Evolutionary conservation across 192 early-diverging fungal genomes (phyloP).

Genomic region (Spinellus fusiger): DNA sequence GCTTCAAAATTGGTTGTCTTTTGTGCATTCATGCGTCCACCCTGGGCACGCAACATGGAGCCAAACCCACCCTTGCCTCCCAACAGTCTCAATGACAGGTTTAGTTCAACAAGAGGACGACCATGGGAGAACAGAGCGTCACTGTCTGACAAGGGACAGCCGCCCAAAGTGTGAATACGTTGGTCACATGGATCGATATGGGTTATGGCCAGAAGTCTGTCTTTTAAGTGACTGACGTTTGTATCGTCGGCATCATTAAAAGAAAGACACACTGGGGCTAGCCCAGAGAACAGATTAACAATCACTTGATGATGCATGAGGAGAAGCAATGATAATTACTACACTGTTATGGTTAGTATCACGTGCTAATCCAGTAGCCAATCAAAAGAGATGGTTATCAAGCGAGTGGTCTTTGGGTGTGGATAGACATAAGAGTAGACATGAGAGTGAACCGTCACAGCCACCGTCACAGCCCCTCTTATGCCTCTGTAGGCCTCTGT

Average conservation of each 20-base stretch:
- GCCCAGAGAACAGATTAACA: not conserved
- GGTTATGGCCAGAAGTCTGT: constrained; percentile 23
- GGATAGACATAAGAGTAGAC: no score
- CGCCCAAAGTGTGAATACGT: constrained; percentile 36
- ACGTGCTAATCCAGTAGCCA: no score
- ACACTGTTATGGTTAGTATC: no score
- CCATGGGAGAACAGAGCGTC: constrained; percentile 25
- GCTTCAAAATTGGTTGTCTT: constrained; percentile 91
- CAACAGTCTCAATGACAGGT: constrained; percentile 45
- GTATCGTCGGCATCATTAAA: not conserved
- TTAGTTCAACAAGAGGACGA: constrained; percentile 25
- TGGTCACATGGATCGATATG: constrained; percentile 36
- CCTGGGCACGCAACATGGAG: constrained; percentile 87
- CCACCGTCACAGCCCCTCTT: no score
- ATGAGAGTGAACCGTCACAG: no score
- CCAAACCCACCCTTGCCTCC: constrained; percentile 99
- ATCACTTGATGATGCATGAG: not conserved
- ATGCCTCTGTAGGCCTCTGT: no score
- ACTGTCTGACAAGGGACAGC: constrained; percentile 30
- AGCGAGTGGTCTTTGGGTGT: no score
- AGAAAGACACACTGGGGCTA: not conserved
- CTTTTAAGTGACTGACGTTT: constrained; percentile 33
- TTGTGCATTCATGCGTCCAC: constrained; percentile 79
- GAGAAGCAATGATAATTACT: not conserved
- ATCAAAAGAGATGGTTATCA: no score